Evolutionary conservation across 768 basidiomycete species (phyloP).

Genomic region (Agaricus subrufescens): DNA sequence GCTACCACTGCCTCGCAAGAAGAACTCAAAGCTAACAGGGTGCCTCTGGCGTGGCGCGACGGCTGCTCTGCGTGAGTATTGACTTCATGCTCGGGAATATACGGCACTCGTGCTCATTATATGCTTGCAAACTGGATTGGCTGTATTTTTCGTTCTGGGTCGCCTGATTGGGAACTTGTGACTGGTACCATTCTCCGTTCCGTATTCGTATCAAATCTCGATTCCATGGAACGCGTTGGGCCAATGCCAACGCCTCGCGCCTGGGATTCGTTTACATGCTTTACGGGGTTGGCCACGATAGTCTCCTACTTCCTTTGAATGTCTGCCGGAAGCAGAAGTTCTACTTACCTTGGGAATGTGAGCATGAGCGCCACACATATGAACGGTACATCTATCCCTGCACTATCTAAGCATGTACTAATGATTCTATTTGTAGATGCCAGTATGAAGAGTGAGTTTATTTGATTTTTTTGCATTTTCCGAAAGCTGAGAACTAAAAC

Average conservation of each 20-base stretch:
- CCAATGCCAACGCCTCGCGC: neutral
- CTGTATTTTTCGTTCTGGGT: too few species aligned
- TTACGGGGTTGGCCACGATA: slow-evolving; percentile 24
- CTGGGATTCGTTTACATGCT: neutral
- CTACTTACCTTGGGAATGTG: slow-evolving; percentile 92
- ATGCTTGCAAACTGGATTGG: neutral
- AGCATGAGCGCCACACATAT: slow-evolving; percentile 80
- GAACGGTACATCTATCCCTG: slow-evolving; percentile 59
- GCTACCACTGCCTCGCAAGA: slow-evolving; percentile 78
- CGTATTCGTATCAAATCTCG: too few species aligned
- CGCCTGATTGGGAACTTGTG: too few species aligned
- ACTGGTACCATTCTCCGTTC: too few species aligned
- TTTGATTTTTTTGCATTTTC: slow-evolving; percentile 2
- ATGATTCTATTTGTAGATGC: slow-evolving; percentile 47
- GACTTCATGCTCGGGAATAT: neutral
- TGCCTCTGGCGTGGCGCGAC: slow-evolving; percentile 86
- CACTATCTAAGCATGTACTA: too few species aligned
- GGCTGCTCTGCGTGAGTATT: slow-evolving; percentile 82
- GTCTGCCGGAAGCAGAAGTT: slow-evolving; percentile 72
- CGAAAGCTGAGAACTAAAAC: slow-evolving; percentile 1
- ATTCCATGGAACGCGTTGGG: neutral
- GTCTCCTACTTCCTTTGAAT: slow-evolving; percentile 84
- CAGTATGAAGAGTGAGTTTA: slow-evolving; percentile 88
- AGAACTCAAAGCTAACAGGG: slow-evolving; percentile 68
- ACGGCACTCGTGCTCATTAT: slow-evolving; percentile 1